Base-by-base conservation (phyloP, 257 asterid species). In the Dorcoceras hygrometricum region DNA sequence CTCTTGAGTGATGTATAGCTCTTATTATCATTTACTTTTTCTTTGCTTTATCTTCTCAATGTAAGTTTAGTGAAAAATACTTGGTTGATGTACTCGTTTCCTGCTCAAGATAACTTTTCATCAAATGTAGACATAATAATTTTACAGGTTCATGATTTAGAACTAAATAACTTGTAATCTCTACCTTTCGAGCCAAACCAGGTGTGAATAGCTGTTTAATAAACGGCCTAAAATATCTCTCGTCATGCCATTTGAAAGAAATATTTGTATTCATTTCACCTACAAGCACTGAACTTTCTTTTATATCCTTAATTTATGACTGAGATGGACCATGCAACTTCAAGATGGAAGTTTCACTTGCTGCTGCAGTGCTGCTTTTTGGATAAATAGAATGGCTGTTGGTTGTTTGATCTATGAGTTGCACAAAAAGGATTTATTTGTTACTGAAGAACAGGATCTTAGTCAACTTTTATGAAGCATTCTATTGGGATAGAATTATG, bases 311-410 rank as follows among this genome's bases (percentile, higher is more conserved):
- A 39, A 28, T 25, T 43, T 46, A 66, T 59, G 31, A 39, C 59
- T n/a, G 29, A 59, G 26, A 55, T 56, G 23, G 36, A 48, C 57
- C 18, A 31, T 59, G 23, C 32, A 36, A 53, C 53, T 56, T 23
- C 10, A 59, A 55, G 70, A 11, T 10, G n/a, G 9, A 65, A 70
- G 69, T 57, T 48, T 61, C 23, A 32, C 53, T 31, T 34, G 1
- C n/a, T n/a, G n/a, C n/a, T 55, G 14, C 26, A n/a, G n/a, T 59
- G 18, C 46, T 51, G 18, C 27, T 43, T 34, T 32, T 26, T 58
- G 26, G 69, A 71, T 24, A 60, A 66, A 66, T 43, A 14, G n/a
- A 69, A 57, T 31, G 27, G 27, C 29, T 51, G 75, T 78, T 20
- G 66, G 62, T 29, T 32, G 20, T 67, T 26, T 57, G 57, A 69